Percentiles rank a stretch among this genome's conserved stretches.
phyloP scores from a whole-genome alignment of 2,329 filamentous ascomycete species.

The Colletotrichum eleusines region DNA sequence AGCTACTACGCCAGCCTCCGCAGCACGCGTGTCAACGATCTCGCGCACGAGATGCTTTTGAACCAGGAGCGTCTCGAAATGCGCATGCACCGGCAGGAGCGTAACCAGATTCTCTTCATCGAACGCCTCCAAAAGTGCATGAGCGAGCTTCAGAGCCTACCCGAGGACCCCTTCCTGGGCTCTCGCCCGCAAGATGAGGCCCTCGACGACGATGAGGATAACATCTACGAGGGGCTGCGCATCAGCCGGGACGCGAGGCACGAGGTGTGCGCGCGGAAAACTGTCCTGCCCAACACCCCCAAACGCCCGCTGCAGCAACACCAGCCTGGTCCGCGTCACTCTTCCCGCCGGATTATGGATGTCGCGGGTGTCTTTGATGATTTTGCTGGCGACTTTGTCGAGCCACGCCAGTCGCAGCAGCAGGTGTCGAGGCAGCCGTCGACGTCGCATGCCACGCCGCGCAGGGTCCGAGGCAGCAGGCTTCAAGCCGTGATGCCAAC shows the following conservation, averaged over 20 bases:
- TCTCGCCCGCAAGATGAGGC: slow-evolving; percentile 23
- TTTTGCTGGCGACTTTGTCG: slow-evolving; percentile 20
- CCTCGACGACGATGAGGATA: slow-evolving; percentile 13
- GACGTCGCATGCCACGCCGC: slow-evolving; percentile 17
- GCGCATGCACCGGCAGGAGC: slow-evolving; percentile 39
- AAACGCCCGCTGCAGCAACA: slow-evolving; percentile 10
- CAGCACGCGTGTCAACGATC: slow-evolving; percentile 24
- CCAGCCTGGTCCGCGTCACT: slow-evolving; percentile 6
- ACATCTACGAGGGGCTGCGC: slow-evolving; percentile 34
- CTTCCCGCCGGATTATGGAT: not conserved
- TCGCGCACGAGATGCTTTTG: slow-evolving; percentile 41
- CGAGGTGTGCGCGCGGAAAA: slow-evolving; percentile 24
- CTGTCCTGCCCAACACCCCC: not conserved
- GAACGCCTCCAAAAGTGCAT: slow-evolving; percentile 38
- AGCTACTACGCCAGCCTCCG: slow-evolving; percentile 39
- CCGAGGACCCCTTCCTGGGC: not conserved
- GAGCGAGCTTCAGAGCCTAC: slow-evolving; percentile 29
- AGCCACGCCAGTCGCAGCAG: not conserved
- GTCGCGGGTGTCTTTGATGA: slow-evolving; percentile 6
- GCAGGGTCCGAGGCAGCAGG: not conserved
- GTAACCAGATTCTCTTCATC: slow-evolving; percentile 40
- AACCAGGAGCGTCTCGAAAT: slow-evolving; percentile 42
- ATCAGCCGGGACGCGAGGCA: slow-evolving; percentile 21
- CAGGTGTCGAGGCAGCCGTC: slow-evolving; percentile 18
- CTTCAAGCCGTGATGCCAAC: slow-evolving; percentile 11